A percentile compares a stretch with the other conserved stretches of the same genome.
These are phyloP conservation scores for Rhynchosporium agropyri DNA, from an alignment of 2,329 filamentous ascomycete genomes.

Conservation along the genomic window DNA sequence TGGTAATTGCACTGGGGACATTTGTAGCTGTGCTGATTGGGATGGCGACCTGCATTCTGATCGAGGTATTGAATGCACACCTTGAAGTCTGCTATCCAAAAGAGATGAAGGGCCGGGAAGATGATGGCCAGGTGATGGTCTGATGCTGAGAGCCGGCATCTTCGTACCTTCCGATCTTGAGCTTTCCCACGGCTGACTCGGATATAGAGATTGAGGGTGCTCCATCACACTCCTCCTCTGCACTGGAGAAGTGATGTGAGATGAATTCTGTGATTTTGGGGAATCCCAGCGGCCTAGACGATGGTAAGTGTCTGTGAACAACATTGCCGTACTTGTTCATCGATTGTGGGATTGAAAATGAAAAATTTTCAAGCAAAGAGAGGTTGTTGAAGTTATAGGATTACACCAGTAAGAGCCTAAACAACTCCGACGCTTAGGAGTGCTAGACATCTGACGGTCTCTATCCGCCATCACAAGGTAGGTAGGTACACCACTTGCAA, in stretches of 20 bases:
- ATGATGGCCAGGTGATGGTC: conserved; percentile 21
- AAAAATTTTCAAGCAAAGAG: background rate
- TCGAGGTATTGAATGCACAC: background rate
- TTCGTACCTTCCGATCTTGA: conserved; percentile 10
- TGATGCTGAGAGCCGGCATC: conserved; percentile 29
- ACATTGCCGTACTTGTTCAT: background rate
- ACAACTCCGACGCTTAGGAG: background rate
- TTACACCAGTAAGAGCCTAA: too few relatives aligned
- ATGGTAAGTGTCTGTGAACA: background rate
- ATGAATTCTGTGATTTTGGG: background rate
- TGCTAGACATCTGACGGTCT: conserved; percentile 2
- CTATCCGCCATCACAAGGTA: background rate
- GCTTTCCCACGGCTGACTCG: conserved; percentile 17
- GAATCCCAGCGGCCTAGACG: conserved; percentile 9
- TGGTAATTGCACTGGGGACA: conserved; percentile 15
- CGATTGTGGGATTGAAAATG: background rate
- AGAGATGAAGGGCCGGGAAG: conserved; percentile 19
- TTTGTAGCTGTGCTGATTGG: conserved; percentile 1
- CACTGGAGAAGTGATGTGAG: background rate
- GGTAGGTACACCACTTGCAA: background rate
- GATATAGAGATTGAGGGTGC: conserved; percentile 24
- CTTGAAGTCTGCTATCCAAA: conserved; percentile 10
- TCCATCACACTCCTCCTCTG: conserved; percentile 25
- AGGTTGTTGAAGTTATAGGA: background rate
- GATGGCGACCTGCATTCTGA: conserved; percentile 1